Evolutionary conservation across 2,329 filamentous ascomycete genomes (phyloP), one percentile per base, ranked within the genome.

Genomic region (Fusarium falciforme): DNA sequence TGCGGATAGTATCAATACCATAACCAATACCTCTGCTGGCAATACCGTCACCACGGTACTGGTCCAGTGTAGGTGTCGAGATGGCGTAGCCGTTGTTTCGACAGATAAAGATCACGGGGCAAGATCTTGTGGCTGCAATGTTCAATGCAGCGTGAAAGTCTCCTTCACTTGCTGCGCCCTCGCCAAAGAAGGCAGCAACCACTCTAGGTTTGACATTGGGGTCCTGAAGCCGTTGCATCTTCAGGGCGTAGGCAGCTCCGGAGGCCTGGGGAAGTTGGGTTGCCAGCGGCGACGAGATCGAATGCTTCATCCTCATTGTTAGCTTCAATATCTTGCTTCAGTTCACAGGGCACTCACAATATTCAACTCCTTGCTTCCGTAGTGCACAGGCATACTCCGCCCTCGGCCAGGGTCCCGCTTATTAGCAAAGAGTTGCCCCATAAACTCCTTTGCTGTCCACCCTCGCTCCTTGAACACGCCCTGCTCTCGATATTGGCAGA

Each of bases 331-430:
- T 25, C 3, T 17, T n/a, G 25, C 25, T 25, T n/a, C n/a, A 20
- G 5, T 33, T n/a, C 22, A 20, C 2, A 20, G 6, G 7, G 2
- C 22, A 85, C 90, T 81, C 81, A 95, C 93, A 79, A 98, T 95
- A 77, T 98, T 94, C 66, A 97, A 86, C 73, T 94, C 91, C 66
- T 88, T 90, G 82, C 93, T 95, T 55, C 95, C 95, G 79, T 98
- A 99, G 83, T 99, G 96, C 16, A 98, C 94, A 1, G 96, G 96
- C 96, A 99, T 99, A 79, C 98, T 98, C 72, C 96, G 91, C 2
- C 95, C 96, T 69, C 88, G 89, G 1, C 96, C 95, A 1, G 87
- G 83, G 77, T 99, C 96, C 72, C 94, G 90, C 64, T 86, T 89
- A 80, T 98, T 98, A 22, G 95, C 91, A 84, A 98, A 98, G 10